Conservation (phyloP, 768 basidiomycete genomes). For the Phaeolepiota aurea region DNA sequence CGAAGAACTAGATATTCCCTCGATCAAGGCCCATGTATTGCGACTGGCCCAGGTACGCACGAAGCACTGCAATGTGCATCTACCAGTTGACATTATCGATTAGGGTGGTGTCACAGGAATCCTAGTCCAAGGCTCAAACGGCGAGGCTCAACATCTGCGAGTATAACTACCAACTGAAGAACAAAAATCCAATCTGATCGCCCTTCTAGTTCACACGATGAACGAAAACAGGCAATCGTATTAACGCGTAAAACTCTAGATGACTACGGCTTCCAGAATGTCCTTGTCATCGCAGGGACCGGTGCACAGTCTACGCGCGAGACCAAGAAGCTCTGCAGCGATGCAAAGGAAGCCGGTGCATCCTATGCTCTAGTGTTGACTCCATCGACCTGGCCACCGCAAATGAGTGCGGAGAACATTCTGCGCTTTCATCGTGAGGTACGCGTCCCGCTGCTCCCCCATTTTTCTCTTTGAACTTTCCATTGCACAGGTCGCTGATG, state of each 20-base stretch:
- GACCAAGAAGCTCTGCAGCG: constrained; percentile 57
- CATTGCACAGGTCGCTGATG: constrained; percentile 48
- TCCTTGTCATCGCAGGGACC: constrained; percentile 74
- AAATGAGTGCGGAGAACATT: constrained; percentile 57
- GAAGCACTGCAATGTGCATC: no score
- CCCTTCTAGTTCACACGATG: constrained; percentile 45
- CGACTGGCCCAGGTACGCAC: constrained; percentile 57
- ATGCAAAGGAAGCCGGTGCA: constrained; percentile 80
- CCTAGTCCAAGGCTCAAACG: constrained; percentile 67
- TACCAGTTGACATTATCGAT: no score
- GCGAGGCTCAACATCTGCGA: constrained; percentile 65
- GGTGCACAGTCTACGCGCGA: constrained; percentile 76
- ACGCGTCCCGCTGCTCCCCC: constrained; percentile 11
- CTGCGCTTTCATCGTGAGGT: constrained; percentile 61
- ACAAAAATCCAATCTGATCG: neutral
- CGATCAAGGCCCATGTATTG: constrained; percentile 63
- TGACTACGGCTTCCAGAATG: constrained; percentile 56
- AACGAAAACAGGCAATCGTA: constrained; percentile 54
- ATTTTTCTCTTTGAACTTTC: neutral
- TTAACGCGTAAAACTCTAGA: constrained; percentile 68
- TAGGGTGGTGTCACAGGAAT: constrained; percentile 73
- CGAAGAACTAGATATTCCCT: constrained; percentile 60
- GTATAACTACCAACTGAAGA: constrained; percentile 2
- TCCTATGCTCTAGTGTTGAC: constrained; percentile 70
- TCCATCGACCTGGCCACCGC: constrained; percentile 60